These are phyloP conservation scores for Hymenoscyphus repandus DNA, from an alignment of 2,329 filamentous ascomycete species.

Conservation along the genomic window DNA sequence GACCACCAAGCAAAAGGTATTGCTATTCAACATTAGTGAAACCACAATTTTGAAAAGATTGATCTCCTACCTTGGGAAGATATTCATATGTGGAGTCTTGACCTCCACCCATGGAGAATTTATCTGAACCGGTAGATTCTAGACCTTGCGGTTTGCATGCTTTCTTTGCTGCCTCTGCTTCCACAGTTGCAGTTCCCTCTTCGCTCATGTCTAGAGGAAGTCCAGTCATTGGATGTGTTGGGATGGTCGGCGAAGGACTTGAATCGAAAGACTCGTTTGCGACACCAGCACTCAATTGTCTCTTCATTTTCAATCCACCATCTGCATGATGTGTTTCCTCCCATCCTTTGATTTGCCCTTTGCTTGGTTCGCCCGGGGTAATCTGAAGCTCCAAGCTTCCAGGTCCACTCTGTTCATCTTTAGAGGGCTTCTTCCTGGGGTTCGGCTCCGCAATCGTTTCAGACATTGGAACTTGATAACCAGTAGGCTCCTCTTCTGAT, in stretches of 20 bases:
- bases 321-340: constrained; percentile 13
- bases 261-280: not conserved
- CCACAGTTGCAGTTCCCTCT: constrained; percentile 10
- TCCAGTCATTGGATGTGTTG: not conserved
- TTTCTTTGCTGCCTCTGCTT: constrained; percentile 16
- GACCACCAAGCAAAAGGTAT: constrained; percentile 71
- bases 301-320: constrained; percentile 5
- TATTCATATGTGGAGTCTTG: constrained; percentile 71
- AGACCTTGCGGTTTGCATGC: constrained; percentile 59
- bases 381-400: constrained; percentile 28
- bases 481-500: constrained; percentile 21
- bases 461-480: constrained; percentile 27
- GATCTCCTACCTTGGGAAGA: constrained; percentile 52
- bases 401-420: constrained; percentile 4
- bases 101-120: constrained; percentile 53
- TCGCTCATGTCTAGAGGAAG: constrained; percentile 14
- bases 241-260: not conserved
- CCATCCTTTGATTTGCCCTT: constrained; percentile 23
- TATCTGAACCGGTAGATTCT: constrained; percentile 43
- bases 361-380: constrained; percentile 22
- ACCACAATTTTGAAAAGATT: not conserved
- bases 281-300: not conserved
- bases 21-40: constrained; percentile 38
- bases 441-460: constrained; percentile 16
- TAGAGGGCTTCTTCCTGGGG: constrained; percentile 17